Evolutionary conservation across 2,329 filamentous ascomycete species (phyloP).

Genomic region (Hortaea werneckii): DNA sequence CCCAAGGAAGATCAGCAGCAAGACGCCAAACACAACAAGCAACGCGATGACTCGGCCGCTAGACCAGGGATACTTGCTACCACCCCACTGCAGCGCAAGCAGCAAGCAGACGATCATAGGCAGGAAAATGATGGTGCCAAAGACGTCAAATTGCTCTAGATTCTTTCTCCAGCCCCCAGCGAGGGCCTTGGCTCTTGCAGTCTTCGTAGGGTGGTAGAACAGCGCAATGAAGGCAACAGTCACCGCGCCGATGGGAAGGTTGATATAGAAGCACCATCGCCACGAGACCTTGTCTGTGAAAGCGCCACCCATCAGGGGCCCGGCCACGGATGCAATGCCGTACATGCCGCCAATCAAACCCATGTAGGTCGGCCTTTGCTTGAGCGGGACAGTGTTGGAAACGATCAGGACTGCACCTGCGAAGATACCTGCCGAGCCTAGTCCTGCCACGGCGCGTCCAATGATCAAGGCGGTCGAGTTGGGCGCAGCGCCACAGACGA

Average conservation of each 20-base stretch:
- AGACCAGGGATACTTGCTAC: slow-evolving; percentile 37
- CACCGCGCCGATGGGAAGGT: slow-evolving; percentile 41
- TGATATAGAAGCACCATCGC: slow-evolving; percentile 41
- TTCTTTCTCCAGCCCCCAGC: slow-evolving; percentile 27
- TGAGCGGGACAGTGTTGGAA: slow-evolving; percentile 34
- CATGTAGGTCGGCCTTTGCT: slow-evolving; percentile 39
- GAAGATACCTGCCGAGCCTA: slow-evolving; percentile 43
- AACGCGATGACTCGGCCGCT: slow-evolving; percentile 37
- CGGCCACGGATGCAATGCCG: slow-evolving; percentile 38
- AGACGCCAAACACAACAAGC: slow-evolving; percentile 35
- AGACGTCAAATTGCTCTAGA: slow-evolving; percentile 37
- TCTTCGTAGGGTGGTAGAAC: slow-evolving; percentile 27
- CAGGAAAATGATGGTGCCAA: slow-evolving; percentile 37
- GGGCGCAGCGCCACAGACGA: slow-evolving; percentile 42
- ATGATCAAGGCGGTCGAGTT: slow-evolving; percentile 41
- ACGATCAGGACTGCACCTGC: slow-evolving; percentile 40
- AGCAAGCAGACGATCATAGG: slow-evolving; percentile 40
- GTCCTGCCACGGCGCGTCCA: slow-evolving; percentile 41
- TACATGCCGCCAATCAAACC: slow-evolving; percentile 41
- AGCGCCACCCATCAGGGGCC: slow-evolving; percentile 35
- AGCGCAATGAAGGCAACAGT: slow-evolving; percentile 28
- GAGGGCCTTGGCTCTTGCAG: slow-evolving; percentile 22
- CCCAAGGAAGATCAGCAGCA: slow-evolving; percentile 31
- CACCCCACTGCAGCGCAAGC: slow-evolving; percentile 43
- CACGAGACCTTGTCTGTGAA: slow-evolving; percentile 25